These are phyloP conservation scores for Laguncularia racemosa DNA, from an alignment of 345 rosid genomes.

Conservation along the genomic window DNA sequence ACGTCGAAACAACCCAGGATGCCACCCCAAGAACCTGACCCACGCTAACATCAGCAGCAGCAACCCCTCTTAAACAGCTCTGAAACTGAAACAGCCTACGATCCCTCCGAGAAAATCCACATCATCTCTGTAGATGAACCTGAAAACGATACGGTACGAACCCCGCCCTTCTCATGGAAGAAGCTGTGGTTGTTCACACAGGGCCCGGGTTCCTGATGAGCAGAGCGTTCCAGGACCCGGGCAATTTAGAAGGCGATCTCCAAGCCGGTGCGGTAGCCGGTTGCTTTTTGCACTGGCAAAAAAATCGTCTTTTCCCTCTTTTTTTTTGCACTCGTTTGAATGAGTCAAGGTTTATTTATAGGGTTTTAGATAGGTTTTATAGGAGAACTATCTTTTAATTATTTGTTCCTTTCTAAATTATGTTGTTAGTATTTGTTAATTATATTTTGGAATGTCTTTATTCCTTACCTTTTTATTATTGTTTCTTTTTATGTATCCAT, in stretches of 20 bases:
- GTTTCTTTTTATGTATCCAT: too few species aligned
- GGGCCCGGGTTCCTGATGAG: conserved; percentile 48
- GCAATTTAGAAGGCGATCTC: conserved; percentile 42
- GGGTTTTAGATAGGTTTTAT: too few species aligned
- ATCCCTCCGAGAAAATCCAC: conserved; percentile 29
- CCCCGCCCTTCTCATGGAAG: conserved; percentile 42
- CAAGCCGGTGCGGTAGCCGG: conserved; percentile 47
- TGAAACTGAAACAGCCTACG: conserved; percentile 27
- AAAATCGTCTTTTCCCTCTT: too few species aligned
- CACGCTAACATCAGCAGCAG: conserved; percentile 9
- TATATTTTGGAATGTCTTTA: too few species aligned
- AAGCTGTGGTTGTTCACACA: conserved; percentile 42
- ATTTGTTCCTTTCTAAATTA: too few species aligned
- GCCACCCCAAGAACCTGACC: conserved; percentile 10
- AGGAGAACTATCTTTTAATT: too few species aligned
- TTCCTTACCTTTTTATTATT: too few species aligned
- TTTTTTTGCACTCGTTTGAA: too few species aligned
- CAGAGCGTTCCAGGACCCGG: conserved; percentile 43
- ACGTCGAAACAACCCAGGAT: background rate
- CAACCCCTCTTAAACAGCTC: background rate
- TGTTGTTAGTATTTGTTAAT: too few species aligned
- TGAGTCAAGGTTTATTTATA: too few species aligned
- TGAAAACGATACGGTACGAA: background rate
- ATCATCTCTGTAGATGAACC: conserved; percentile 20
- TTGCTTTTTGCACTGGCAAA: conserved; percentile 41